phyloP scores from a whole-genome alignment of 148 eudicot species.

The Vaccinium corymbosum region DNA sequence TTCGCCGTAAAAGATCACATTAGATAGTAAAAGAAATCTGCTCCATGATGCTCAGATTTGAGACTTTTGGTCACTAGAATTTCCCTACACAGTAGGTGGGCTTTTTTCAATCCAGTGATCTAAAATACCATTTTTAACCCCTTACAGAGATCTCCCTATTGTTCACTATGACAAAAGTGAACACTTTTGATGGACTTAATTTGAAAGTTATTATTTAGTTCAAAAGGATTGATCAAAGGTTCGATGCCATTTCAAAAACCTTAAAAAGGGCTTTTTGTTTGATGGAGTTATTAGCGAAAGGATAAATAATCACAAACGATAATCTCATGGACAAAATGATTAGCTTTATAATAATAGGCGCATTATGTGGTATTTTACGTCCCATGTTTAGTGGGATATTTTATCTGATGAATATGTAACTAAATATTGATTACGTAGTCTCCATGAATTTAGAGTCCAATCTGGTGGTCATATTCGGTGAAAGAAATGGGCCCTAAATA shows the following conservation, averaged over 20 bases:
- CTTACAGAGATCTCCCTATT: background rate
- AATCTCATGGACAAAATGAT: too few species aligned
- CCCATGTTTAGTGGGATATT: background rate
- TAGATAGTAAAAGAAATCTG: background rate
- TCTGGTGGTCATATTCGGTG: background rate
- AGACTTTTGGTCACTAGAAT: background rate
- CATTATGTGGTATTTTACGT: background rate
- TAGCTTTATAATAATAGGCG: too few species aligned
- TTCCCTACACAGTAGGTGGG: background rate
- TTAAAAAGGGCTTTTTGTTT: background rate
- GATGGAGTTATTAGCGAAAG: background rate
- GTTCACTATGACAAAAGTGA: background rate
- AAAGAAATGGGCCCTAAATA: background rate
- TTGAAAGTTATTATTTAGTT: background rate
- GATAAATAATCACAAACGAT: background rate
- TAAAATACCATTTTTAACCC: background rate
- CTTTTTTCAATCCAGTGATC: background rate
- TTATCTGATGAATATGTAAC: background rate
- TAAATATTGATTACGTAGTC: background rate
- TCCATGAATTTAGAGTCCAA: background rate
- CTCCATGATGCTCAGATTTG: background rate
- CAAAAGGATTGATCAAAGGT: background rate
- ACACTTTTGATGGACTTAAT: background rate
- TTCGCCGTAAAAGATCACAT: background rate
- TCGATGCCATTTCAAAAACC: too few species aligned